Base-by-base conservation (phyloP, 2,329 filamentous ascomycete genomes). In the Penicillium sumatraense region DNA sequence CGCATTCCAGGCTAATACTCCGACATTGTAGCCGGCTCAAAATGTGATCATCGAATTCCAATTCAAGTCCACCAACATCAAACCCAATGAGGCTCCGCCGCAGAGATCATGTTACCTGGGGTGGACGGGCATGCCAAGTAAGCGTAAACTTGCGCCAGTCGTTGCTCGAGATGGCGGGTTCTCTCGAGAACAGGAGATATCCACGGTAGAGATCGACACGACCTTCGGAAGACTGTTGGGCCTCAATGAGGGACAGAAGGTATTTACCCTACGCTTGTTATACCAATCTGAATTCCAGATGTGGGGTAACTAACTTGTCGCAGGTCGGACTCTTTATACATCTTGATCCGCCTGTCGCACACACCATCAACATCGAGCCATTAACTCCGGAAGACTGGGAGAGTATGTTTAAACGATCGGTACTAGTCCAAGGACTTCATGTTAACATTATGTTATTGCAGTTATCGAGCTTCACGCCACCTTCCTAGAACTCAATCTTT, bases 51-150 rank as follows among this genome's bases (percentile, higher is more conserved):
- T 99, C 72, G 95, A 99, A 77, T 83, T 99, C 61, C 89, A 83
- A 72, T 96, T 89, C 76, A 86, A 87, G 68, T 82, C 83, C 58
- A 76, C 84, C 38, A 72, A 81, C 36, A 78, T 82, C 72, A 83
- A 79, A 49, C 69, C 74, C 46, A 78, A 80, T 61, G 68, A 78
- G 23, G 78, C 80, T 65, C 68, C 79, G 35, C 72, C 80, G 49
- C 84, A 86, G 64, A 85, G 83, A 68, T 96, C 90, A 45, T 82
- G 96, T 66, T 99, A 89, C 72, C 82, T 96, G 56, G 95, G 95
- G 72, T 99, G 95, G 95, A 97, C 95, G 10, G 95, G 95, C 65
- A 96, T 99, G 91, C 89, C 92, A 62, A 97, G 93, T 80, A 96
- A 93, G 81, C 86, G 90, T 69, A 89, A 87, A 72, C 79, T 89